Evolutionary conservation across 176 grass and related monocot species (phyloP).

Genomic region (Carex cristatella): DNA sequence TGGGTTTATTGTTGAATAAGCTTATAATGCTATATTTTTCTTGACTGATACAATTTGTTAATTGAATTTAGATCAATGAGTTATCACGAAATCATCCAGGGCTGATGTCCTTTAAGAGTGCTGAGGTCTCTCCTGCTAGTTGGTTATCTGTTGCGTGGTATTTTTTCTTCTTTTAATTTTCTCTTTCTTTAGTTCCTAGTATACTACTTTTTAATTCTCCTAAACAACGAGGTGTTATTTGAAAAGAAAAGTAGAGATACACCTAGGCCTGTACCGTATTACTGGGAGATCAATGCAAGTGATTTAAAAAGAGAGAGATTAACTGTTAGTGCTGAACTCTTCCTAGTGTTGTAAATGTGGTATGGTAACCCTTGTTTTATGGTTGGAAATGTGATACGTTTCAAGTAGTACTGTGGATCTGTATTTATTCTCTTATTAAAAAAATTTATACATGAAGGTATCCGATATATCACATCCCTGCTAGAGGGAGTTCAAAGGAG

Average conservation of each 20-base stretch:
- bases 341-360: background rate
- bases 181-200: background rate
- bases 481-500: slow-evolving; percentile 44
- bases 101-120: slow-evolving; percentile 44
- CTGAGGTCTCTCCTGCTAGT: slow-evolving; percentile 62
- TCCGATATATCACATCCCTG: slow-evolving; percentile 65
- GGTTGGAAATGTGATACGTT: background rate
- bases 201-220: background rate
- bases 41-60: background rate
- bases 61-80: slow-evolving; percentile 25
- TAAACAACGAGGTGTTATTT: background rate
- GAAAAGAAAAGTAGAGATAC: background rate
- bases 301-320: background rate
- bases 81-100: slow-evolving; percentile 38
- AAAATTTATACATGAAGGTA: slow-evolving; percentile 41
- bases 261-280: background rate
- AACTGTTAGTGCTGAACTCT: background rate
- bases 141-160: slow-evolving; percentile 85
- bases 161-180: background rate
- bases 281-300: background rate
- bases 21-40: background rate
- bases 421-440: background rate
- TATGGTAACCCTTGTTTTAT: background rate
- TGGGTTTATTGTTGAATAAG: background rate
- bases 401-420: background rate